phyloP scores from a whole-genome alignment of 1,139 yeast species.

The Candida smagusa region DNA sequence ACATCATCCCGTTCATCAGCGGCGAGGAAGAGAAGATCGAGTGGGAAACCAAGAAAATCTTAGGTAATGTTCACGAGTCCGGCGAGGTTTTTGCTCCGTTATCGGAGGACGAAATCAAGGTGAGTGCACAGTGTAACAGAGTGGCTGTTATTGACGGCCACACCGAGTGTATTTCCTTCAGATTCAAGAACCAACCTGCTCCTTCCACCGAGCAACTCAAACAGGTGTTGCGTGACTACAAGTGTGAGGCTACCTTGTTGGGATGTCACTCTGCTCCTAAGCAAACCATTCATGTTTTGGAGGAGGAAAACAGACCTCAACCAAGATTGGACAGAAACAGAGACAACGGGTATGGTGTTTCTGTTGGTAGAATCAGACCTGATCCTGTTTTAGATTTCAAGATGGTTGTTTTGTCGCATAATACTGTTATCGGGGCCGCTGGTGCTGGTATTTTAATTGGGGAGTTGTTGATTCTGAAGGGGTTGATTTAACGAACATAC shows the following conservation, averaged over 20 bases:
- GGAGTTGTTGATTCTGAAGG: slow-evolving; percentile 78
- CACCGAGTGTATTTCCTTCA: slow-evolving; percentile 88
- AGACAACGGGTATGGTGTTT: slow-evolving; percentile 90
- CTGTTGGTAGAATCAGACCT: slow-evolving; percentile 91
- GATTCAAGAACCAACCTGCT: slow-evolving; percentile 76
- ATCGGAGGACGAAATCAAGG: slow-evolving; percentile 69
- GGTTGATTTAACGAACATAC: slow-evolving; percentile 55
- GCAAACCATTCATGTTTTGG: slow-evolving; percentile 86
- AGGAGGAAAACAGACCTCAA: slow-evolving; percentile 92
- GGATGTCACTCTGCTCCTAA: slow-evolving; percentile 92
- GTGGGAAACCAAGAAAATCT: slow-evolving; percentile 95
- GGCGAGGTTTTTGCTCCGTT: slow-evolving; percentile 61
- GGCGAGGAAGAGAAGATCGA: slow-evolving; percentile 99
- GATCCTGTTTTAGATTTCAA: slow-evolving; percentile 92
- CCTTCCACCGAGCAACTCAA: slow-evolving; percentile 84
- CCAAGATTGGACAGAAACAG: slow-evolving; percentile 97
- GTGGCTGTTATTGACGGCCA: slow-evolving; percentile 98
- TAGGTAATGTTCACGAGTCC: slow-evolving; percentile 59
- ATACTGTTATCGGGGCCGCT: slow-evolving; percentile 98
- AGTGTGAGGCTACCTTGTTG: slow-evolving; percentile 76
- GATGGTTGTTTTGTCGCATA: slow-evolving; percentile 94
- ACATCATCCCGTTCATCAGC: slow-evolving; percentile 87
- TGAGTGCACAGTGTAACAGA: slow-evolving; percentile 95
- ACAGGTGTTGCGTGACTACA: slow-evolving; percentile 64
- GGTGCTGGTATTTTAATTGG: slow-evolving; percentile 98